These are phyloP conservation scores for Porcisia hertigi DNA, from an alignment of 208 protist species.

Conservation along the genomic window DNA sequence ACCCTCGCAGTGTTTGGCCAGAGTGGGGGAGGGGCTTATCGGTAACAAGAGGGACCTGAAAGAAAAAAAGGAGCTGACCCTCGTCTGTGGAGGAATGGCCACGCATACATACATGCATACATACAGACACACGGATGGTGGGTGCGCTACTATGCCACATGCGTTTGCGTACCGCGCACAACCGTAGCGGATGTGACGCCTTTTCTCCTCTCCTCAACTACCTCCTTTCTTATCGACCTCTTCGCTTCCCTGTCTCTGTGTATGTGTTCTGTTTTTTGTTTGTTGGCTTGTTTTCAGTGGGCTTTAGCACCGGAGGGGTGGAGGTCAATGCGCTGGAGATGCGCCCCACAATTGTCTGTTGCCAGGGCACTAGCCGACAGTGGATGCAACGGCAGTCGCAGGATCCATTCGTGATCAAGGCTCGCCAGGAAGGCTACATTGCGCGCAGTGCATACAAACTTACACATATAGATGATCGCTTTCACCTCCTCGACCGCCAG, in stretches of 20 bases:
- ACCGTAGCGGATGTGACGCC: not conserved
- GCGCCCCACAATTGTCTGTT: not conserved
- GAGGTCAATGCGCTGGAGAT: not conserved
- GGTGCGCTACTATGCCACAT: not conserved
- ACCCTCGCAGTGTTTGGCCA: no score
- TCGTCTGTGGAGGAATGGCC: not conserved
- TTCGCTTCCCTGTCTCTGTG: no score
- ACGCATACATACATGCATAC: not conserved
- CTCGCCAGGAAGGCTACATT: conserved; percentile 69
- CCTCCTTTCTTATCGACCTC: not conserved
- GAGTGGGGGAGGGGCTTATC: no score
- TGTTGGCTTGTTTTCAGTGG: no score
- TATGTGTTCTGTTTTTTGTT: no score
- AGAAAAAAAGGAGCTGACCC: not conserved
- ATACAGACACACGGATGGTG: not conserved
- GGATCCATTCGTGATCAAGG: conserved; percentile 68
- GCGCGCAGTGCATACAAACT: conserved; percentile 87
- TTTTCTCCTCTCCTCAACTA: not conserved
- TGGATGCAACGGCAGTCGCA: conserved; percentile 68
- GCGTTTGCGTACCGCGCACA: not conserved
- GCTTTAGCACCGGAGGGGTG: not conserved
- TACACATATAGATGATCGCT: conserved; percentile 66
- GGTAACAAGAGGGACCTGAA: no score
- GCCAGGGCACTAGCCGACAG: conserved; percentile 32
- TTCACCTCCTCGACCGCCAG: conserved; percentile 47